Evolutionary conservation across 148 eudicot genomes (phyloP).

Genomic region (Nepenthes gracilis): DNA sequence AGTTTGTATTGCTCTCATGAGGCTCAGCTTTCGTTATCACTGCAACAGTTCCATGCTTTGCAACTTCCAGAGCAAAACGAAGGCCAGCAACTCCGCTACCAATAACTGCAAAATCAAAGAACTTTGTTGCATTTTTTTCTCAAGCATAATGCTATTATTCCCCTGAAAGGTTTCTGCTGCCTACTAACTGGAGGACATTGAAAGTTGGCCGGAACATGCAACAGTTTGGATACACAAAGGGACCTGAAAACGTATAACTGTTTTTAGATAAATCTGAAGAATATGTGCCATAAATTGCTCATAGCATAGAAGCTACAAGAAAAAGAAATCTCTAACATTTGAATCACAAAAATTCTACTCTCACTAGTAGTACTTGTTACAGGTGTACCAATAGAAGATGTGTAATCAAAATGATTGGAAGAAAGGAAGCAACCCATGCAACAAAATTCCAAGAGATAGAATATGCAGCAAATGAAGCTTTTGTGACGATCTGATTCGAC

Average conservation of each 20-base stretch:
- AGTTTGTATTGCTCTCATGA: conserved; percentile 98
- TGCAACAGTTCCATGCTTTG: conserved; percentile 85
- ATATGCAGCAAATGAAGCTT: no score
- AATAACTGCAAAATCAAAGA: conserved; percentile 76
- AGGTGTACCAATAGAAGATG: no score
- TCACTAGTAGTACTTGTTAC: no score
- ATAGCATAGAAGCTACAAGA: no score
- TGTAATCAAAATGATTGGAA: no score
- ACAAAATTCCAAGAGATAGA: no score
- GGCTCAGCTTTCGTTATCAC: conserved; percentile 96
- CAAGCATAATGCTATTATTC: conserved; percentile 23
- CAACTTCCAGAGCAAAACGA: conserved; percentile 96
- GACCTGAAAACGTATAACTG: conserved; percentile 32
- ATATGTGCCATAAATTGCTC: background rate
- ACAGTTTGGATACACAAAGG: conserved; percentile 31
- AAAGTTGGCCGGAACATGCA: conserved; percentile 17
- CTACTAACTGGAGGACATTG: conserved; percentile 8
- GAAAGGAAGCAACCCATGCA: no score
- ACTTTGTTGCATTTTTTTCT: conserved; percentile 42
- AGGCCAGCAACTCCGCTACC: conserved; percentile 99
- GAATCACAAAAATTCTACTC: no score
- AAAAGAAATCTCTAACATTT: no score
- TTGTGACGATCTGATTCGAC: no score
- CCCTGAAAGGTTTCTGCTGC: conserved; percentile 19
- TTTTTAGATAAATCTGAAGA: background rate